Percentiles rank a stretch among this genome's conserved stretches.
Evolutionary conservation across 1,284 basidiomycete genomes (phyloP).

Genomic region (Sutorius eximius): DNA sequence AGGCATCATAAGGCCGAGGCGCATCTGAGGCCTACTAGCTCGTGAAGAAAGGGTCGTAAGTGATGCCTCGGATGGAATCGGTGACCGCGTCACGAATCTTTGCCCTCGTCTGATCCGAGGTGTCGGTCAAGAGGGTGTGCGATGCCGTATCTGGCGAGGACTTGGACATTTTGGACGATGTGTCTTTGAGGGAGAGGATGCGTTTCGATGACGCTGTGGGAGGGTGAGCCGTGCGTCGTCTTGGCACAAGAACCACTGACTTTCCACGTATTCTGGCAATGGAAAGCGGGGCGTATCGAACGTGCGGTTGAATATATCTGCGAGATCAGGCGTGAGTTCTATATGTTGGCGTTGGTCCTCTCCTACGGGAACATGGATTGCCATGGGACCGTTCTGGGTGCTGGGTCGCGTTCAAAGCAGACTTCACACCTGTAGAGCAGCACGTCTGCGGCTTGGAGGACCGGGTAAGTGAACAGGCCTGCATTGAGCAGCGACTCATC

Average conservation of each 20-base stretch:
- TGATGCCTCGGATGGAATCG: conserved; percentile 72
- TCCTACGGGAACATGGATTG: conserved; percentile 93
- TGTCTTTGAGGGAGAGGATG: conserved; percentile 83
- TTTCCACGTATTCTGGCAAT: conserved; percentile 71
- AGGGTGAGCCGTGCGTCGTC: not conserved
- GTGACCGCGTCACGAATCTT: conserved; percentile 87
- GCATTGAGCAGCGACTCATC: conserved; percentile 81
- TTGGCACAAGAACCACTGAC: conserved; percentile 46
- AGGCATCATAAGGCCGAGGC: no score
- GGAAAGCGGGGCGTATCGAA: conserved; percentile 65
- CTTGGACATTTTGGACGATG: conserved; percentile 93
- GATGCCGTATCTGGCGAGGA: conserved; percentile 81
- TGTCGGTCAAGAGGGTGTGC: conserved; percentile 85
- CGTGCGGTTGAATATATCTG: conserved; percentile 78
- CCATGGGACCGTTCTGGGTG: conserved; percentile 42
- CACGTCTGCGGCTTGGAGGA: conserved; percentile 93
- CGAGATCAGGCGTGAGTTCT: conserved; percentile 84
- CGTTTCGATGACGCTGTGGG: conserved; percentile 70
- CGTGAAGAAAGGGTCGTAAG: conserved; percentile 64
- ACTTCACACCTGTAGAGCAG: conserved; percentile 74
- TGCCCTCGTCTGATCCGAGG: conserved; percentile 54
- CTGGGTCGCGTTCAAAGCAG: not conserved
- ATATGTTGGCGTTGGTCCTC: conserved; percentile 96
- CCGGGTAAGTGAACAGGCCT: conserved; percentile 90
- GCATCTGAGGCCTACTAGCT: no score